phyloP scores from a whole-genome alignment of 306 rosid species.

The Fagus sylvatica region DNA sequence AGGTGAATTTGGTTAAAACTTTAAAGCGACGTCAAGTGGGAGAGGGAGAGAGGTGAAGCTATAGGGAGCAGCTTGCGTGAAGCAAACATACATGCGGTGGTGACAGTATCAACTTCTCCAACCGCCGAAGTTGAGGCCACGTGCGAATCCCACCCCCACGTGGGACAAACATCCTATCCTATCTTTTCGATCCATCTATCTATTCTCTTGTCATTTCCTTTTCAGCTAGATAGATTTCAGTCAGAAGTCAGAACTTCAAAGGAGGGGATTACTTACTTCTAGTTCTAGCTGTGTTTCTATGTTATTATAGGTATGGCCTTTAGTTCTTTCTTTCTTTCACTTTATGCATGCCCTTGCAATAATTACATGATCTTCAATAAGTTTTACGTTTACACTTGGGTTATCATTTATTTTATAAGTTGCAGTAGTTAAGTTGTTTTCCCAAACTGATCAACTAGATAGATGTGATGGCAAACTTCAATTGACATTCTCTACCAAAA shows the following conservation, averaged over 20 bases:
- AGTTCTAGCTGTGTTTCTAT: no score
- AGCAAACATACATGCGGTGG: conserved; percentile 68
- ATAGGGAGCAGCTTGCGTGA: conserved; percentile 72
- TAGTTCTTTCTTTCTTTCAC: background rate
- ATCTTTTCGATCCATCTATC: conserved; percentile 16
- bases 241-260: no score
- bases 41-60: background rate
- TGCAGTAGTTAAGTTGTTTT: no score
- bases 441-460: no score
- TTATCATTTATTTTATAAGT: no score
- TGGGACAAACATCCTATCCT: conserved; percentile 58
- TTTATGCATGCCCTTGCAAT: background rate
- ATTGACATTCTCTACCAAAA: no score
- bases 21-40: conserved; percentile 55
- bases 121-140: conserved; percentile 53
- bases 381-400: no score
- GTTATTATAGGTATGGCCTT: background rate
- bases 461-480: no score
- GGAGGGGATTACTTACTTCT: background rate
- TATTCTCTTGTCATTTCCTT: conserved; percentile 15
- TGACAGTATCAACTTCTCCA: conserved; percentile 47
- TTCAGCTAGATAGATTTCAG: background rate
- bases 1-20: conserved; percentile 47
- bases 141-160: conserved; percentile 43
- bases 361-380: no score